Conservation (phyloP, 225 moss, liverwort and hornwort genomes). For the Rhytidiadelphus loreus region DNA sequence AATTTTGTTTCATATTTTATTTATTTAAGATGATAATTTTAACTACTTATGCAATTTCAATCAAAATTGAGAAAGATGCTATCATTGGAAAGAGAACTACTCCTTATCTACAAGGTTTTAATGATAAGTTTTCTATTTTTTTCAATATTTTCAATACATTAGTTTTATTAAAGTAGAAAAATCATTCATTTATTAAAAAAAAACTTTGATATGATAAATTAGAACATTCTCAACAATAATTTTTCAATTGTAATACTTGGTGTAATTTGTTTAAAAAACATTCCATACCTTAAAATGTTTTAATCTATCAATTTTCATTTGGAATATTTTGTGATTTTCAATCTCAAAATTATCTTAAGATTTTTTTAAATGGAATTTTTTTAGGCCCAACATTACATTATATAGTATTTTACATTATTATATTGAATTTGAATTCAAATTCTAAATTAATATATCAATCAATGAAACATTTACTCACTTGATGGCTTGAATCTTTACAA, state of each 20-base stretch:
- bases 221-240: accelerated
- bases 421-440: neutral
- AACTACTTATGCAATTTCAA: neutral
- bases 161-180: no score
- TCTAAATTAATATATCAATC: neutral
- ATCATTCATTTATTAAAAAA: neutral
- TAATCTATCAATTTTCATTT: neutral
- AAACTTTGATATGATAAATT: no score
- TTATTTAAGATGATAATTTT: neutral
- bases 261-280: neutral
- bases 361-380: neutral
- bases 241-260: neutral
- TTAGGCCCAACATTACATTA: accelerated
- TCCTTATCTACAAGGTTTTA: neutral
- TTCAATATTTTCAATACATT: accelerated
- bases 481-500: neutral
- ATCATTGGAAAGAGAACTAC: neutral
- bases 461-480: neutral
- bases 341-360: no score
- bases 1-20: neutral
- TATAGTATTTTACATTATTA: neutral
- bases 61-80: neutral
- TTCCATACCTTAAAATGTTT: no score
- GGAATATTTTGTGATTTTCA: neutral
- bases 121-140: neutral